Evolutionary conservation across 176 grass and related monocot genomes (phyloP), one percentile per base, ranked within the genome.

Genomic region (Calamus simplicifolius): DNA sequence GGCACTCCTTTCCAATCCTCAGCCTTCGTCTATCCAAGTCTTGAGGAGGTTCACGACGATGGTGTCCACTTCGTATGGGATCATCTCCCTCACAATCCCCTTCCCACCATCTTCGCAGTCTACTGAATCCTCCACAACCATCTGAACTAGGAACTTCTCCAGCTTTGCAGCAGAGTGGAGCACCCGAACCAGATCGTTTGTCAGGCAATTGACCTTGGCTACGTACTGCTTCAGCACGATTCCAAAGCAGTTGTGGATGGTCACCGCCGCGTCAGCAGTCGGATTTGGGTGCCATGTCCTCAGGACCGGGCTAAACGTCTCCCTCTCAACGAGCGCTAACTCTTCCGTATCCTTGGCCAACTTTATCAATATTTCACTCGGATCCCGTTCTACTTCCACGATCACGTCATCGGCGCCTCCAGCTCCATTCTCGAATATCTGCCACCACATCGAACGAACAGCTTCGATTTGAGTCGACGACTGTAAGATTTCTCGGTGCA

Each of bases 1-100:
- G 52, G 59, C 78, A 92, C 65, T 97, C 84, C 66, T 43, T 88
- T 51, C 73, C 54, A 16, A 91, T 82, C 63, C 68, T 85, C 8
- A 97, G 75, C 70, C 77, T 77, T 97, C 87, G 25, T 88, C 87
- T 72, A 97, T 88, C 93, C 93, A 97, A 59, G 59, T 61, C 79
- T 91, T 97, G 72, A 88, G 75, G 74, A 97, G 62, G 1, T 81
- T 73, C 58, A 91, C 75, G 1, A 97, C 76, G 35, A 91, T 64
- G 18, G 81, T 73, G 67, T 91, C 93, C 26, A 97, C 93, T 64
- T 97, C 84, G 66, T 83, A 97, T 12, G 84, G 84, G 18, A 78
- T 74, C 78, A 97, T 97, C 73, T 97, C 93, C 25, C 77, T 86
- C 30, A 88, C 79, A 5, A 91, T 57, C 4, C 54, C 72, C 73